Percentiles rank a stretch among this genome's conserved stretches.
phyloP scores from a whole-genome alignment of 2,329 filamentous ascomycete species.

The Moelleriella libera region DNA sequence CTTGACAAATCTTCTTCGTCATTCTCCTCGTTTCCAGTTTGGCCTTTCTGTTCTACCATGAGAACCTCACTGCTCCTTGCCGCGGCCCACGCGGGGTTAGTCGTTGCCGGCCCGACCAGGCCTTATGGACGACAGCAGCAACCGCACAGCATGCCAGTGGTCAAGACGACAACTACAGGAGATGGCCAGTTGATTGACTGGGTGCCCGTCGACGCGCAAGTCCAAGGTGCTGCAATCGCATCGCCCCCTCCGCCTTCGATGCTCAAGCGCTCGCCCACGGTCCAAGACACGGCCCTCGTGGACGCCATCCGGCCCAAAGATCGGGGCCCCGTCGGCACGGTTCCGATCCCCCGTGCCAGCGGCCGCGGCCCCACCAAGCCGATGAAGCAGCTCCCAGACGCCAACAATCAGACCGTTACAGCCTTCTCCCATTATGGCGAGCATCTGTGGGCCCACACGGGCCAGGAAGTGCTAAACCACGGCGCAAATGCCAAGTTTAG shows the following conservation, averaged over 20 bases:
- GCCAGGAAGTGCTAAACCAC: conserved; percentile 4
- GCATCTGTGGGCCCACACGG: conserved; percentile 9
- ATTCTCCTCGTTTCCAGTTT: background rate
- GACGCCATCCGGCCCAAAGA: conserved; percentile 2
- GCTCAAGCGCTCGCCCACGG: background rate
- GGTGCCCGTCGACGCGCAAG: conserved; percentile 6
- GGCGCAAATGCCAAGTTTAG: conserved; percentile 7
- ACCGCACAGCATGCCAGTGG: conserved; percentile 3
- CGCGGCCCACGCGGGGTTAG: background rate
- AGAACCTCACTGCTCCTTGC: background rate
- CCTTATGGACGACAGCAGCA: background rate
- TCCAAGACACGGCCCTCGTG: background rate
- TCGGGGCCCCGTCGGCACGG: conserved; percentile 7
- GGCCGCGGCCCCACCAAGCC: conserved; percentile 3
- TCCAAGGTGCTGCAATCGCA: conserved; percentile 3
- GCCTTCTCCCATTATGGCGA: conserved; percentile 3
- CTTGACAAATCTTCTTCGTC: background rate
- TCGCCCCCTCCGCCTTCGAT: conserved; percentile 2
- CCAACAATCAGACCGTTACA: background rate
- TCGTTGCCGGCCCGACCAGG: background rate
- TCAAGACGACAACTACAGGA: conserved; percentile 5
- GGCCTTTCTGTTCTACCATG: background rate
- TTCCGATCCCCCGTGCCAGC: conserved; percentile 7
- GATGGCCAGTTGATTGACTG: conserved; percentile 9
- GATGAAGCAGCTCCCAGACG: conserved; percentile 5